Evolutionary conservation across 2,329 filamentous ascomycete species (phyloP), one percentile per base, ranked within the genome.

Genomic region (Fusarium nematophilum): DNA sequence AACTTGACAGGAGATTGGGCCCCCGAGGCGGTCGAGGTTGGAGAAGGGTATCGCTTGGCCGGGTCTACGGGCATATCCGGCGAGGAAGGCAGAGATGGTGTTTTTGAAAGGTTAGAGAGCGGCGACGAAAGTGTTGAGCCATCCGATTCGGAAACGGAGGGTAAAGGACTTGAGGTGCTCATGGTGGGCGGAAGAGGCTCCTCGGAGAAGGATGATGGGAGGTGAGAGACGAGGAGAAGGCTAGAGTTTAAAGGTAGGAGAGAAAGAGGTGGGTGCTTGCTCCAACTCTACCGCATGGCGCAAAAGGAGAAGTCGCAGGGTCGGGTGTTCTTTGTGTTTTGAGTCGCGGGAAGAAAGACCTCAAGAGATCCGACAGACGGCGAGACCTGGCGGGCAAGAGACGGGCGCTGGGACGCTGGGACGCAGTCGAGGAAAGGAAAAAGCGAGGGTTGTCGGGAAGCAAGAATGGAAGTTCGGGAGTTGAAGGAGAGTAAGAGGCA

Each of bases 21-120:
- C 46, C 81, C 83, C 0, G 83, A 84, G 14, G 76, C 72, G 18
- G 80, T 78, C 15, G 78, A 81, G 34, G 69, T 67, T 3, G 84
- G 84, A 13, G 84, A 85, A 1, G 82, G 83, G 66, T 86, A 83
- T 31, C 83, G 79, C 39, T 73, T 74, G 9, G 76, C 72, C 8
- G 74, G 70, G 53, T 81, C 79, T 31, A 62, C 46, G 47, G 73
- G 65, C 15, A 73, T 62, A 31, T 75, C 71, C 36, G 81, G 78
- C n/a, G 81, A 79, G 23, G 78, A 75, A 15, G 81, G 81, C 30
- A 80, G 68, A 9, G 82, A 83, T 1, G 84, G 84, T 17, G 84
- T 84, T 40, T 79, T 77, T 17, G 82, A 83, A 42, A 86, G 76
- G 25, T 79, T 71, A 3, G 84, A 86, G 34, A 86, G 78, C 27